Base-by-base conservation (phyloP, 768 basidiomycete species). In the Leccinum ochraceum region DNA sequence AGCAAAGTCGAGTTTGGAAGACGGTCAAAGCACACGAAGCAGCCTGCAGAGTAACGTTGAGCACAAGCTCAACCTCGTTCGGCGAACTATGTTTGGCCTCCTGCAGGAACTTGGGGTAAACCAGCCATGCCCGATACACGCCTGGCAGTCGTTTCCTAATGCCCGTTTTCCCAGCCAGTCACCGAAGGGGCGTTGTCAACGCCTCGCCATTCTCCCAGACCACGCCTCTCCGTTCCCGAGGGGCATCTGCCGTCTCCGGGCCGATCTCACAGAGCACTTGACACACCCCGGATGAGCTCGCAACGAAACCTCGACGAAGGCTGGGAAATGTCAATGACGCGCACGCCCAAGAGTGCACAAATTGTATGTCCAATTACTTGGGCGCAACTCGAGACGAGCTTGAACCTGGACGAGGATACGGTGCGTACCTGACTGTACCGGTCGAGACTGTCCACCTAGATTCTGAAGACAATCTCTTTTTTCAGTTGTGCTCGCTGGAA, bases 261-360 rank as follows among this genome's bases (percentile, higher is more conserved):
- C 24, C 65, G 62, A n/a, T 44, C 56, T 5, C 32, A 39, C 52
- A 63, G 55, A 44, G 51, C 60, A 4, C 52, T 60, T n/a, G 57
- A 56, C 16, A 36, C 44, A 2, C 44, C 66, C 36, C 65, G 44
- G 52, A 28, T 14, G 11, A 57, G 58, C 8, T 2, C 30, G 28
- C 26, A 51, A 3, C 50, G 17, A 4, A 60, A 58, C 16, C 56
- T 66, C 7, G 65, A 70, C 13, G 69, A 71, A 17, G 65, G 62
- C 17, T 81, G 80, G 80, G 69, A 67, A 8, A 73, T 86, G 52
- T 76, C 84, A 53, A 81, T 71, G 49, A 67, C 57, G 14, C 76
- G 72, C 34, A 71, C 77, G 36, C 82, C 82, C 3, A 67, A 61
- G 55, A 73, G 73, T 24, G 72, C 73, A 11, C 66, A 67, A 37